Evolutionary conservation across 495 filamentous ascomycete genomes (phyloP).

Genomic region (Aspergillus nanangensis): DNA sequence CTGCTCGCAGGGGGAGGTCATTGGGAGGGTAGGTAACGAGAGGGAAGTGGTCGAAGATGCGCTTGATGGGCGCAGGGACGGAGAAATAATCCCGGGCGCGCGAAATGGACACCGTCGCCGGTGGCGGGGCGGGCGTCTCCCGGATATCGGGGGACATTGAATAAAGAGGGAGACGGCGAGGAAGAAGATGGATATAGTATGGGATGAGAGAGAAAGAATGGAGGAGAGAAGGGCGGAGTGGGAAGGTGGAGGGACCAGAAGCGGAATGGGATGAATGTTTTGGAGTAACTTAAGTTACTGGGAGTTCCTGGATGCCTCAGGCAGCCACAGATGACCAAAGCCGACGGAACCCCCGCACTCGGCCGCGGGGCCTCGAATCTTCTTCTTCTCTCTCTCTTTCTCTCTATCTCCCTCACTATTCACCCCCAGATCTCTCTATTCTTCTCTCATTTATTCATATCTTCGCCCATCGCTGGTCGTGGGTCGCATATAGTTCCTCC

Average conservation of each 20-base stretch:
- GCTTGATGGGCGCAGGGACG: conserved; percentile 72
- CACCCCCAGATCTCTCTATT: no score
- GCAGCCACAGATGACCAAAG: no score
- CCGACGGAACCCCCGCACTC: no score
- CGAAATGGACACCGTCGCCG: conserved; percentile 13
- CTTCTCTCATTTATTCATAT: no score
- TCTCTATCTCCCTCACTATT: no score
- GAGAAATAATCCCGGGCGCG: conserved; percentile 46
- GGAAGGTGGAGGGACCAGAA: background rate
- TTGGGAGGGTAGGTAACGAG: conserved; percentile 73
- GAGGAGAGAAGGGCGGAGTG: background rate
- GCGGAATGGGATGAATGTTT: no score
- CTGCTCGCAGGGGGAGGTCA: conserved; percentile 65
- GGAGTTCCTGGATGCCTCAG: no score
- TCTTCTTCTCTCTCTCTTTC: no score
- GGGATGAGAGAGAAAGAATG: background rate
- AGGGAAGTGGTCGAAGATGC: conserved; percentile 80
- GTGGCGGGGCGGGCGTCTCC: conserved; percentile 20
- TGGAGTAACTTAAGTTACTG: no score
- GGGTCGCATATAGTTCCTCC: no score
- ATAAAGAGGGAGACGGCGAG: conserved; percentile 5
- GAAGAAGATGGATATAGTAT: background rate
- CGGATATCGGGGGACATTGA: conserved; percentile 32
- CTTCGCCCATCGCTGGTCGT: no score
- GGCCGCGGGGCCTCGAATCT: no score